phyloP scores from a whole-genome alignment of 2,329 filamentous ascomycete species.

The Cadophora luteo-olivacea region DNA sequence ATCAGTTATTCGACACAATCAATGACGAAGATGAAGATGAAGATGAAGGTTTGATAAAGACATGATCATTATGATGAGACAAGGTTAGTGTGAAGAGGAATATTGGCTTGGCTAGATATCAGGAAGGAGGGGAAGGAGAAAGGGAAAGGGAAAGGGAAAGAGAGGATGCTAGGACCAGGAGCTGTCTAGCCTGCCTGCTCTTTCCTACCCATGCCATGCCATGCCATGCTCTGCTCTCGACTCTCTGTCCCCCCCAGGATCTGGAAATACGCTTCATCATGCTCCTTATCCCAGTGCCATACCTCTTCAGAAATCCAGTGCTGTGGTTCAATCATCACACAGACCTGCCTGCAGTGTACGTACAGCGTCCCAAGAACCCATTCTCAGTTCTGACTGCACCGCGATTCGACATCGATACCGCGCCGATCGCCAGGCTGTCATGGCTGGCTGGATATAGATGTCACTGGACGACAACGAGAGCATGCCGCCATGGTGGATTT shows the following conservation, averaged over 20 bases:
- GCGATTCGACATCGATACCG: constrained; percentile 4
- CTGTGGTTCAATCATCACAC: constrained; percentile 8
- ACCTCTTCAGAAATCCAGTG: neutral
- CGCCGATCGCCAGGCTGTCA: neutral
- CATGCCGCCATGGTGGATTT: constrained; percentile 7
- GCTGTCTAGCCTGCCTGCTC: neutral
- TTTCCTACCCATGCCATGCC: neutral
- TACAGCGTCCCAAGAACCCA: neutral
- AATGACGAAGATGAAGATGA: neutral
- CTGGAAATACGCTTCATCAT: neutral
- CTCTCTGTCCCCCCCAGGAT: neutral
- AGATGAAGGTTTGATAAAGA: neutral
- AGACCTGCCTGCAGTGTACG: neutral
- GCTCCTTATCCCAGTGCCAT: neutral
- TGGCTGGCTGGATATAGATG: neutral
- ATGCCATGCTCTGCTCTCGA: neutral
- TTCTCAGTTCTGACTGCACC: constrained; percentile 19
- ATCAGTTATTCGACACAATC: neutral
- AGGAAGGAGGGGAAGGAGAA: neutral
- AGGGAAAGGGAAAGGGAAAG: neutral
- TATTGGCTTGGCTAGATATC: neutral
- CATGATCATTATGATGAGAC: too few species aligned
- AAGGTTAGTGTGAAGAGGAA: neutral
- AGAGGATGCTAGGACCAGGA: neutral
- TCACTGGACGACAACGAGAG: neutral